A percentile compares a stretch with the other conserved stretches of the same genome.
phyloP scores from a whole-genome alignment of 441 rosid genomes.

The Pelargonium fulgidum region DNA sequence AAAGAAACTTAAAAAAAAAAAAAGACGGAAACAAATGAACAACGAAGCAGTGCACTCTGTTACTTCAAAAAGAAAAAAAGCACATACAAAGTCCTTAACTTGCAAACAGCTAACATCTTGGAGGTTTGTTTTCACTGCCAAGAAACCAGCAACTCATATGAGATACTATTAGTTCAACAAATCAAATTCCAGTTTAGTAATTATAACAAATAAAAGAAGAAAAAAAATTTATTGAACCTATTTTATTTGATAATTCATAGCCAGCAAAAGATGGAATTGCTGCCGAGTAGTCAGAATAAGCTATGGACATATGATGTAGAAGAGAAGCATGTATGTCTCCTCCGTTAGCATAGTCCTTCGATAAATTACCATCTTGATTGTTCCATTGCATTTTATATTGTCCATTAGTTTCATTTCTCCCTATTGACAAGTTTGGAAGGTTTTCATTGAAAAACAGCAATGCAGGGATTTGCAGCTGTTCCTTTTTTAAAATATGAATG shows the following conservation, averaged over 20 bases:
- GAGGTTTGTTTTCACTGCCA: conserved; percentile 50
- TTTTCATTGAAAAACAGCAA: conserved; percentile 52
- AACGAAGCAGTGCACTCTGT: background rate
- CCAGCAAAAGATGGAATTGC: conserved; percentile 38
- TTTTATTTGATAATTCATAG: conserved; percentile 40
- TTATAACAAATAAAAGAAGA: background rate
- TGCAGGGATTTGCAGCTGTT: conserved; percentile 46
- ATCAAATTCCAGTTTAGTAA: background rate
- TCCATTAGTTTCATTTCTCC: conserved; percentile 38
- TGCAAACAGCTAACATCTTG: conserved; percentile 37
- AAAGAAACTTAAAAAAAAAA: conserved; percentile 2
- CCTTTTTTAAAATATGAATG: conserved; percentile 46
- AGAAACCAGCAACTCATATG: conserved; percentile 16
- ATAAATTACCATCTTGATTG: conserved; percentile 28
- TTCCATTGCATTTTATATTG: conserved; percentile 43
- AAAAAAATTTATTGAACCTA: conserved; percentile 26
- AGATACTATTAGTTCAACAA: conserved; percentile 15
- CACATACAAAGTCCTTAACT: conserved; percentile 45
- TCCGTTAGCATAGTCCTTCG: conserved; percentile 26
- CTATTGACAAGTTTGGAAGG: conserved; percentile 43
- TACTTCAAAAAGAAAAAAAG: conserved; percentile 8
- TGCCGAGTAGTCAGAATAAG: conserved; percentile 36
- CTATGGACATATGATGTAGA: conserved; percentile 45
- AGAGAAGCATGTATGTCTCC: conserved; percentile 45
- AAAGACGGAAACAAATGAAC: background rate